A percentile compares a stretch with the other conserved stretches of the same genome.
These are phyloP conservation scores for Plasmodium inui DNA, from an alignment of 169 alveolate species.

Conservation along the genomic window DNA sequence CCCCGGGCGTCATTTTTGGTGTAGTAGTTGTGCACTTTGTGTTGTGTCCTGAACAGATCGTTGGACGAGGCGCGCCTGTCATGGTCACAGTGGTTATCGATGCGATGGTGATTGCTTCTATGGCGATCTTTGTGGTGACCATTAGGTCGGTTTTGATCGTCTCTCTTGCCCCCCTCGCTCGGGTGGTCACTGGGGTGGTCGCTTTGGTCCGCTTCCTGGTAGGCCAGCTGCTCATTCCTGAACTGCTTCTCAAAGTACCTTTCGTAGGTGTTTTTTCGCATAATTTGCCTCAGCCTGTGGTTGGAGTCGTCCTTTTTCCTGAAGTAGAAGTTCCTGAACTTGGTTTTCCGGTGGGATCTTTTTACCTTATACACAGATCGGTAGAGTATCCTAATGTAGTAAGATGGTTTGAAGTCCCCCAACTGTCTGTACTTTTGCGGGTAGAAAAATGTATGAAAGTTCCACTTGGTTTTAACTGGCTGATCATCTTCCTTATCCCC, in stretches of 20 bases:
- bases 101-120: background rate
- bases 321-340: background rate
- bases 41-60: background rate
- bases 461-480: constrained; percentile 20
- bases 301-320: constrained; percentile 28
- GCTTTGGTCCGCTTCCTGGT: background rate
- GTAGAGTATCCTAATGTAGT: constrained; percentile 70
- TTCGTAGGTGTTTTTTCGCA: constrained; percentile 50
- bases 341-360: background rate
- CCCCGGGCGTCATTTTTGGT: background rate
- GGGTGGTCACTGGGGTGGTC: background rate
- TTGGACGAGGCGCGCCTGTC: background rate
- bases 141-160: background rate
- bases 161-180: background rate
- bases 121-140: background rate
- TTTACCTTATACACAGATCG: constrained; percentile 48
- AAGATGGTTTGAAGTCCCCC: constrained; percentile 65
- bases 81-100: background rate
- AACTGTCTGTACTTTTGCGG: constrained; percentile 51
- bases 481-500: constrained; percentile 1
- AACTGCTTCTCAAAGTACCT: constrained; percentile 62
- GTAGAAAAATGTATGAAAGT: constrained; percentile 11
- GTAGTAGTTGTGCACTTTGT: background rate
- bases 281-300: constrained; percentile 8
- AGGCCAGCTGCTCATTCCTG: constrained; percentile 23